Base-by-base conservation (phyloP, 2,329 filamentous ascomycete species). In the Fusarium cyanostomum region DNA sequence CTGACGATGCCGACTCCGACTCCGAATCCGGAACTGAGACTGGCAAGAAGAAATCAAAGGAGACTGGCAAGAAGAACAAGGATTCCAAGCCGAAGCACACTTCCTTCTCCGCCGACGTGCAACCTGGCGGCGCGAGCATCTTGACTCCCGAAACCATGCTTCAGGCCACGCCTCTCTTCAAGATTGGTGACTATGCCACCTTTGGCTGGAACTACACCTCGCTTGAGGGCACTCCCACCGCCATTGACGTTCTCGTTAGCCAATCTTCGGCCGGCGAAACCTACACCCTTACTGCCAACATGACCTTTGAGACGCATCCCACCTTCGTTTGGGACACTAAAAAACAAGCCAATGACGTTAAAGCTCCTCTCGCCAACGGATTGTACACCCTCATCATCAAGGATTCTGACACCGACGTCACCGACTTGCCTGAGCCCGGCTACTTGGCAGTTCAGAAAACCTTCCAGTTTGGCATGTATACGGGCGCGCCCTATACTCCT, bases 191-290 rank as follows among this genome's bases (percentile, higher is more conserved):
- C 69, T 78, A 78, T 39, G 77, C 88, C 38, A 89, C 85, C 12
- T 86, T 84, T 74, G 81, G 76, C 42, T 90, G 86, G 86, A 89
- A 89, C 76, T 89, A 89, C 77, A 89, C 87, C 4, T 82, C 82
- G 39, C 73, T 90, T 27, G 78, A 81, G 52, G 85, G 77, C 24
- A 83, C 79, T 1, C 87, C 87, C 2, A 86, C 84, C 4, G 86
- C 85, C 35, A 71, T 90, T 55, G 85, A 89, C 63, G 78, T 89
- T 12, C 73, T 88, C 55, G 79, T 86, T 30, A 85, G 83, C 64
- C 87, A 84, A 77, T 82, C 82, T 35, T 73, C 73, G 8, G 83
- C 80, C 39, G 74, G 78, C 16, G 78, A 80, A 59, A 82, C 85
- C 3, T 89, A 84, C 78, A 89, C 86, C 13, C 78, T 90, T 39